These are phyloP conservation scores for Fusarium coicis DNA, from an alignment of 2,329 filamentous ascomycete genomes.

Conservation along the genomic window DNA sequence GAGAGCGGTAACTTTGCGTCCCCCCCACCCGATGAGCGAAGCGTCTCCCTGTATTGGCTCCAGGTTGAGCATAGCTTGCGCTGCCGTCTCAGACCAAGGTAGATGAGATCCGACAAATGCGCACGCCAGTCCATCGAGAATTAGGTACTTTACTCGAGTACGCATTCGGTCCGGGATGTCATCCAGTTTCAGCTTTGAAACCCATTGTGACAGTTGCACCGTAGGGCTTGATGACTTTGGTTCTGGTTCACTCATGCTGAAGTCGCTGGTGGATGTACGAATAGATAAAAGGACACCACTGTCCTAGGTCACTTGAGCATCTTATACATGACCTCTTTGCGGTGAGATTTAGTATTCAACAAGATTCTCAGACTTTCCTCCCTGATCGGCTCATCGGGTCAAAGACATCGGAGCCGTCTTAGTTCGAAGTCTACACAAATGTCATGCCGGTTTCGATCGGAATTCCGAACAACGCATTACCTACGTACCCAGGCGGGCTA, in stretches of 20 bases:
- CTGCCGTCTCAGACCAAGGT: conserved; percentile 1
- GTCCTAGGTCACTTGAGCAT: not conserved
- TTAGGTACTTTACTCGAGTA: not conserved
- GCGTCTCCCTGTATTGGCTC: not conserved
- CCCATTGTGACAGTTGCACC: conserved; percentile 2
- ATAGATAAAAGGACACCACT: no score
- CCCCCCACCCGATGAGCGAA: not conserved
- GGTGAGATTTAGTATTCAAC: not conserved
- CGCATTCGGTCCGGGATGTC: not conserved
- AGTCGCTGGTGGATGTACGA: not conserved
- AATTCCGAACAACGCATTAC: not conserved
- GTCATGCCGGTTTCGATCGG: not conserved
- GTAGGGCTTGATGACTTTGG: not conserved
- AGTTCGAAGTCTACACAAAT: not conserved
- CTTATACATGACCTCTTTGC: not conserved
- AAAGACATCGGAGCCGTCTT: not conserved
- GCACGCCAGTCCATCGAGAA: not conserved
- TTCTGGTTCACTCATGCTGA: not conserved
- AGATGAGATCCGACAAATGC: conserved; percentile 6
- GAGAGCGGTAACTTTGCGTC: not conserved
- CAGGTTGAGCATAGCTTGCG: not conserved
- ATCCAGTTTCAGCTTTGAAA: not conserved
- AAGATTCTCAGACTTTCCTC: not conserved
- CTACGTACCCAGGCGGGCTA: not conserved
- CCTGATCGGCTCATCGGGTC: not conserved